Evolutionary conservation across 176 grass and related monocot genomes (phyloP).

Genomic region (Elaeis guineensis): DNA sequence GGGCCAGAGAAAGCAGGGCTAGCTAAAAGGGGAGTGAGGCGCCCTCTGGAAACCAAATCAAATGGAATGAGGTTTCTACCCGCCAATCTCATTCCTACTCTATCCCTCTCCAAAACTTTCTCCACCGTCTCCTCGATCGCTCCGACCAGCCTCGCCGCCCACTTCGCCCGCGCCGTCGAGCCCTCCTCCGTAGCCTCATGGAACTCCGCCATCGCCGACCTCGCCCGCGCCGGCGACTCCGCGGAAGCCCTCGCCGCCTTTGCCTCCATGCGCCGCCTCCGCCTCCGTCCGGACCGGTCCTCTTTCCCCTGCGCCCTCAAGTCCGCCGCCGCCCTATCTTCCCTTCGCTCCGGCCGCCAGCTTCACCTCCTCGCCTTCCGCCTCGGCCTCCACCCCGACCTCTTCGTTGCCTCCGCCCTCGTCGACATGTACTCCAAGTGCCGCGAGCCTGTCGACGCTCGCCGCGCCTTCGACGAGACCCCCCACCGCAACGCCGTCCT

Average conservation of each 20-base stretch:
- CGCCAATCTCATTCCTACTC: no score
- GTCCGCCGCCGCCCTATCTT: conserved; percentile 37
- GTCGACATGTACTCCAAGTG: conserved; percentile 80
- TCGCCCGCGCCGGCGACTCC: conserved; percentile 42
- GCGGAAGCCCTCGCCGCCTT: conserved; percentile 34
- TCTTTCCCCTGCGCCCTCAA: conserved; percentile 47
- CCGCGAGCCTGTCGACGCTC: conserved; percentile 45
- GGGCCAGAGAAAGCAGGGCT: no score
- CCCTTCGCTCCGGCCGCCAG: conserved; percentile 55
- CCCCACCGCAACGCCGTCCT: conserved; percentile 42
- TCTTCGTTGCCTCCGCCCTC: conserved; percentile 55
- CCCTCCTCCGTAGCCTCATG: conserved; percentile 51
- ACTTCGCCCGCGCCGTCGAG: conserved; percentile 45
- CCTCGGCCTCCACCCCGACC: conserved; percentile 50
- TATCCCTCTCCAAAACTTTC: no score
- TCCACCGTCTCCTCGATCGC: no score
- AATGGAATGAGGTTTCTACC: no score
- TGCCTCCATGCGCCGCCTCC: conserved; percentile 29
- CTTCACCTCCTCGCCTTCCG: conserved; percentile 58
- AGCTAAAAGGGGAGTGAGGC: no score
- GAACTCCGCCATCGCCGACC: conserved; percentile 59
- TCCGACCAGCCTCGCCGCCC: conserved; percentile 20
- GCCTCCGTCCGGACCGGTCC: conserved; percentile 24
- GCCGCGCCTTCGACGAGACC: conserved; percentile 66
- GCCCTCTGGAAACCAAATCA: no score